Base-by-base conservation (phyloP, 306 rosid genomes). In the Trifolium dubium region DNA sequence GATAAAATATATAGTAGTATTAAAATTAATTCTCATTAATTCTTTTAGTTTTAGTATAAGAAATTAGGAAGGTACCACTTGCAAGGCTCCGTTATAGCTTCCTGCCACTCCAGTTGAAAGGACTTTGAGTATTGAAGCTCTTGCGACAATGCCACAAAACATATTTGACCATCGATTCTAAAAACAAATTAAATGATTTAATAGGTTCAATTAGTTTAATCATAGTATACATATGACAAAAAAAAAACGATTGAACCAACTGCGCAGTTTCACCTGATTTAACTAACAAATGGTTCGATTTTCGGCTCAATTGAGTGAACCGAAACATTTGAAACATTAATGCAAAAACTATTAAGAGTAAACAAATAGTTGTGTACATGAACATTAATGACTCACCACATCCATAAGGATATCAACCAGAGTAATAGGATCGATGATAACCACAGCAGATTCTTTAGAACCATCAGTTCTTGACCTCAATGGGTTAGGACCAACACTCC, bases 61-160 rank as follows among this genome's bases (percentile, higher is more conserved):
- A 10, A 29, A 58, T 5, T 11, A 54, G 44, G 1, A 43, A 11
- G 34, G 19, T 60, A 23, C 98, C 96, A 93, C 90, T 93, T 93
- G 98, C 79, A 93, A 75, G 69, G 97, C 97, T 75, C 98, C 97
- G 13, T 93, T 87, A 61, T 89, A 88, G 77, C 85, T 94, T 80
- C 97, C 98, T 28, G 96, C 97, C 50, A 94, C 97, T 63, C 98
- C 98, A 34, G 97, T 94, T 62, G 98, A 94, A 9, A 94, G 85
- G 34, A 91, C 85, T 61, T 94, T 92, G 18, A 91, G 79, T 46
- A 96, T 94, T 87, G 79, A 64, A 29, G 96, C 97, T 86, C 95
- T 89, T n/a, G 98, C 86, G 17, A 94, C 96, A 73, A 94, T 85
- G 2, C 92, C 97, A 41, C 90, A 85, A 74, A 94, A 91, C 74